Conservation (phyloP, 163 green algal species). For the Chlamydomonas reinhardtii region DNA sequence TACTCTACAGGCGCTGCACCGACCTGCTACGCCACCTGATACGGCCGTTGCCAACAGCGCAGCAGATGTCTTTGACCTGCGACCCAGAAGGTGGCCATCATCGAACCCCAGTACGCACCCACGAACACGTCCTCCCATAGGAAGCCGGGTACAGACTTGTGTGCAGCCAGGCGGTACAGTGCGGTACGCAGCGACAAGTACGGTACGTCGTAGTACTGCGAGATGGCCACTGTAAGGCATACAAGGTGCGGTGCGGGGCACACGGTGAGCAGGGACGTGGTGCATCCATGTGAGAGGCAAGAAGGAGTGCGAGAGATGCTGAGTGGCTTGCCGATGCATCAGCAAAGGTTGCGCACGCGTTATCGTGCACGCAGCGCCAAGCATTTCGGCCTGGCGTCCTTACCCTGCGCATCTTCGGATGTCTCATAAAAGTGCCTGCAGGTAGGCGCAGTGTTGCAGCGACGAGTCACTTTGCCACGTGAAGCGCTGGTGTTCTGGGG, state of each 20-base stretch:
- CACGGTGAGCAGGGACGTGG: no score
- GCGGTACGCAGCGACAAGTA: conserved; percentile 41
- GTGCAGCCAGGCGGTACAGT: conserved; percentile 31
- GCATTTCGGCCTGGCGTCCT: not conserved
- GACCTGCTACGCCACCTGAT: no score
- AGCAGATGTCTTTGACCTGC: no score
- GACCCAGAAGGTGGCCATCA: no score
- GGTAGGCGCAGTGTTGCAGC: not conserved
- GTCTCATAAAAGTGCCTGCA: conserved; percentile 26
- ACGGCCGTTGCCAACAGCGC: no score
- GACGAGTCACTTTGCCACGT: no score
- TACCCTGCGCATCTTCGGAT: conserved; percentile 24
- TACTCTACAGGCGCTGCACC: no score
- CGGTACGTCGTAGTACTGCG: conserved; percentile 53
- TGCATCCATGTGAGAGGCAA: not conserved
- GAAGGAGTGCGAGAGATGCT: no score
- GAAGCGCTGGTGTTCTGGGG: not conserved
- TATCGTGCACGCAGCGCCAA: no score
- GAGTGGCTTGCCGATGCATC: no score
- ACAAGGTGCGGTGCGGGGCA: no score
- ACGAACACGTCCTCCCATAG: conserved; percentile 35
- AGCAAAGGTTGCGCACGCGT: no score
- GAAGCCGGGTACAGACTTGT: conserved; percentile 8
- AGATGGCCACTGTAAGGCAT: not conserved
- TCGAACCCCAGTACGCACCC: not conserved